Evolutionary conservation across 495 filamentous ascomycete species (phyloP).

Genomic region (Xylaria scruposa): DNA sequence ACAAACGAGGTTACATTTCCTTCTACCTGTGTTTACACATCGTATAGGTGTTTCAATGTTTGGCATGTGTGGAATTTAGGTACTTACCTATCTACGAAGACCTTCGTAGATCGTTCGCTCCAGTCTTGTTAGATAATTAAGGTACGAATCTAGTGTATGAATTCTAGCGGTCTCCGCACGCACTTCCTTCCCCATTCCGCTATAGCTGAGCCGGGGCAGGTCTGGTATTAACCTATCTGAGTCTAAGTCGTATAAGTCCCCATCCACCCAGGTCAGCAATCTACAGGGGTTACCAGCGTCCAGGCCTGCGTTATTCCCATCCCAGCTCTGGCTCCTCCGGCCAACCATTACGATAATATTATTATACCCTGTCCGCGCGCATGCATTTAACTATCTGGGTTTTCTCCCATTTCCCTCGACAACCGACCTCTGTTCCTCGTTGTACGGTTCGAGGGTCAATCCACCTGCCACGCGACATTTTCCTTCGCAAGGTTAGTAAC

Average conservation of each 20-base stretch:
- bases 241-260: background rate
- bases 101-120: background rate
- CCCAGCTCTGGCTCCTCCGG: background rate
- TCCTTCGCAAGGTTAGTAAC: conserved; percentile 24
- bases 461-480: conserved; percentile 4
- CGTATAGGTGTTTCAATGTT: background rate
- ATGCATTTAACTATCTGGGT: conserved; percentile 1
- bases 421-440: conserved; percentile 3
- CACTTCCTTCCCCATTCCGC: conserved; percentile 24
- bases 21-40: background rate
- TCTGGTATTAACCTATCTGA: background rate
- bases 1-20: background rate
- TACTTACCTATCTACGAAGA: too few relatives aligned
- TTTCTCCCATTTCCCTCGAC: background rate
- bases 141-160: conserved; percentile 1
- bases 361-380: conserved; percentile 22
- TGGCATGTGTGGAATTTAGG: background rate
- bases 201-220: conserved; percentile 10
- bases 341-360: conserved; percentile 11
- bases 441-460: conserved; percentile 17
- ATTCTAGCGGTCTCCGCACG: conserved; percentile 15
- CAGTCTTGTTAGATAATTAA: background rate
- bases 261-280: background rate
- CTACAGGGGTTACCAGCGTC: conserved; percentile 1
- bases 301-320: background rate